Percentiles rank a stretch among this genome's conserved stretches.
These are phyloP conservation scores for Evansstolkia leycettana DNA, from an alignment of 495 filamentous ascomycete genomes.

Conservation along the genomic window DNA sequence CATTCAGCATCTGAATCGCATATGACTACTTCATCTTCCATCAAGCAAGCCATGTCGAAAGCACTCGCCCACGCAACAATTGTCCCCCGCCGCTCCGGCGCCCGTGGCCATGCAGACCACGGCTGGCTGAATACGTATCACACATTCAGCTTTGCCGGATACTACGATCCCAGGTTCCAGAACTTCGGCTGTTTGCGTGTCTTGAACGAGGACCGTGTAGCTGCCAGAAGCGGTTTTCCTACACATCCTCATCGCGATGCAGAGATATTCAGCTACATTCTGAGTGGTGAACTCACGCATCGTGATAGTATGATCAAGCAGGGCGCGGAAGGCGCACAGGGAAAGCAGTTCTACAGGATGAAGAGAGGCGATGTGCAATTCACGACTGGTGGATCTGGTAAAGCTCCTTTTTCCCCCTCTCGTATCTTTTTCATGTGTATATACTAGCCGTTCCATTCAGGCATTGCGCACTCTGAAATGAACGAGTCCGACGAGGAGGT, in stretches of 20 bases:
- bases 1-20: too few relatives aligned
- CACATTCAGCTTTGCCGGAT: conserved; percentile 68
- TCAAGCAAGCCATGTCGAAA: conserved; percentile 16
- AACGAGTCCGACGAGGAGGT: conserved; percentile 54
- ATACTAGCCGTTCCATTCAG: conserved; percentile 11
- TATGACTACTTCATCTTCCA: too few relatives aligned
- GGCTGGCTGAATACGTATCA: conserved; percentile 80
- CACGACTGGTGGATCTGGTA: conserved; percentile 60
- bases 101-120: conserved; percentile 62
- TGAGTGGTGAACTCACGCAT: conserved; percentile 70
- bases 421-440: too few relatives aligned
- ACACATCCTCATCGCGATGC: conserved; percentile 72
- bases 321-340: conserved; percentile 37
- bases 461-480: conserved; percentile 66
- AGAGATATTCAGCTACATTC: conserved; percentile 76
- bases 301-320: conserved; percentile 60
- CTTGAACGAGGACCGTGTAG: conserved; percentile 73
- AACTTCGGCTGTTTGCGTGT: conserved; percentile 63
- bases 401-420: too few relatives aligned
- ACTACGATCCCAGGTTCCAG: conserved; percentile 52
- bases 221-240: conserved; percentile 55
- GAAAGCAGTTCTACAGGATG: conserved; percentile 55
- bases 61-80: conserved; percentile 51
- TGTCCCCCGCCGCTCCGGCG: conserved; percentile 43
- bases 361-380: conserved; percentile 72